Evolutionary conservation across 2,329 filamentous ascomycete genomes (phyloP).

Genomic region (Pleurostoma richardsiae): DNA sequence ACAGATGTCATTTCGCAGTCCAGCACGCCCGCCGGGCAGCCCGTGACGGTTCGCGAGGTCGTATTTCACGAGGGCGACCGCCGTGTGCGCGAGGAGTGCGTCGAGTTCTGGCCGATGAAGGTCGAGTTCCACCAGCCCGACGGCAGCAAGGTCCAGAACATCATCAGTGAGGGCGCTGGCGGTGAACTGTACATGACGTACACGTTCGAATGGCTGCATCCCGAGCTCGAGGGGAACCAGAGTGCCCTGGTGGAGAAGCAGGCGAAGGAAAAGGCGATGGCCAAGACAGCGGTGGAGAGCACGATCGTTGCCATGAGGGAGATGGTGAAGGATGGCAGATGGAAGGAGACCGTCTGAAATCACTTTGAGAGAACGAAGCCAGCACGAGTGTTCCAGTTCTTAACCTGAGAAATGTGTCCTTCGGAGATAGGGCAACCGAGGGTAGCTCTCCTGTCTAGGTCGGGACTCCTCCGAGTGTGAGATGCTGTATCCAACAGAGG

Average conservation of each 20-base stretch:
- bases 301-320: slow-evolving; percentile 3
- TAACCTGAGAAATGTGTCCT: too few species aligned
- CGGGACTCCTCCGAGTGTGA: too few species aligned
- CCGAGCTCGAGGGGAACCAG: not conserved
- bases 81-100: slow-evolving; percentile 18
- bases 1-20: slow-evolving; percentile 20
- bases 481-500: too few species aligned
- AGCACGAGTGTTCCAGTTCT: too few species aligned
- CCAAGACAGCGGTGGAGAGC: slow-evolving; percentile 5
- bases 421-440: too few species aligned
- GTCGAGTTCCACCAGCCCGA: slow-evolving; percentile 21
- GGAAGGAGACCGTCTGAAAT: not conserved
- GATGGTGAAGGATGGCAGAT: slow-evolving; percentile 4
- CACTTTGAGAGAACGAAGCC: too few species aligned
- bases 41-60: slow-evolving; percentile 20
- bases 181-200: slow-evolving; percentile 8
- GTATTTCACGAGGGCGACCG: slow-evolving; percentile 18
- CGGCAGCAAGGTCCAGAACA: slow-evolving; percentile 18
- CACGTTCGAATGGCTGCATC: slow-evolving; percentile 7
- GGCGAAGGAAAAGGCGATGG: slow-evolving; percentile 2
- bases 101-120: slow-evolving; percentile 14
- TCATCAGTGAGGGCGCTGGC: slow-evolving; percentile 6
- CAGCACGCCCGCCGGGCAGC: slow-evolving; percentile 14
- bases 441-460: too few species aligned
- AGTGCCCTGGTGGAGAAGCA: slow-evolving; percentile 1